Conservation (phyloP, 2,329 filamentous ascomycete species). For the Fusarium luffae region DNA sequence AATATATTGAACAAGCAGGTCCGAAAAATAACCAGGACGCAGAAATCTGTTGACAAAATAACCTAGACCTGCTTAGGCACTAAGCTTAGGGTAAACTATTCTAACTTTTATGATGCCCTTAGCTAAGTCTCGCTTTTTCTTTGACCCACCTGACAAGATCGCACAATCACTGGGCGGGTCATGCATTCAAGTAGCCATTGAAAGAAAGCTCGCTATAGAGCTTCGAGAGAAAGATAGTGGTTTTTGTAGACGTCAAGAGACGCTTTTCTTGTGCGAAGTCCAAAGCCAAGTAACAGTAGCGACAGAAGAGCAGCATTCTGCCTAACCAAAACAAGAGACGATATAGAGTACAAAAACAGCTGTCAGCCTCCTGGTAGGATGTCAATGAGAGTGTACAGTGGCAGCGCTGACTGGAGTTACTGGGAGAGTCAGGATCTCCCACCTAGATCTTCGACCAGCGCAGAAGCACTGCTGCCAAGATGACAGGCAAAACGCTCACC, state of each 20-base stretch:
- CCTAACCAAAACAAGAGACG: not conserved
- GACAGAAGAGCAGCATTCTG: constrained; percentile 28
- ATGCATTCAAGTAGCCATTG: not conserved
- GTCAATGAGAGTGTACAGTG: constrained; percentile 13
- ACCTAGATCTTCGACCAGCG: constrained; percentile 43
- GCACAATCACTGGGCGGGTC: not conserved
- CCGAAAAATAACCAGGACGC: no score
- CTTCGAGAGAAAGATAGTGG: constrained; percentile 1
- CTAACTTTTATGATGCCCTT: no score
- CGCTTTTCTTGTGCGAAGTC: not conserved
- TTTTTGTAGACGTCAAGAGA: not conserved
- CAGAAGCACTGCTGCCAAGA: constrained; percentile 51
- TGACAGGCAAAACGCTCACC: constrained; percentile 78
- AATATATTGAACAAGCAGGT: not conserved
- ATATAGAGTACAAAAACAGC: not conserved
- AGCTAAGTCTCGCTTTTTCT: no score
- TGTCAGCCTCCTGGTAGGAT: not conserved
- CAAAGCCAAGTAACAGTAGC: constrained; percentile 2
- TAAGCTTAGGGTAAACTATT: no score
- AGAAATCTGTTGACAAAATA: no score
- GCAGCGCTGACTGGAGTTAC: not conserved
- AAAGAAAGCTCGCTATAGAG: not conserved
- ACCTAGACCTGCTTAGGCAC: no score
- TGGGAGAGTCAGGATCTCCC: not conserved
- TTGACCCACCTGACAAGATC: no score